A percentile compares a stretch with the other conserved stretches of the same genome.
Conservation (phyloP, 1,139 yeast genomes). For the Yamadazyma membranifaciens region DNA sequence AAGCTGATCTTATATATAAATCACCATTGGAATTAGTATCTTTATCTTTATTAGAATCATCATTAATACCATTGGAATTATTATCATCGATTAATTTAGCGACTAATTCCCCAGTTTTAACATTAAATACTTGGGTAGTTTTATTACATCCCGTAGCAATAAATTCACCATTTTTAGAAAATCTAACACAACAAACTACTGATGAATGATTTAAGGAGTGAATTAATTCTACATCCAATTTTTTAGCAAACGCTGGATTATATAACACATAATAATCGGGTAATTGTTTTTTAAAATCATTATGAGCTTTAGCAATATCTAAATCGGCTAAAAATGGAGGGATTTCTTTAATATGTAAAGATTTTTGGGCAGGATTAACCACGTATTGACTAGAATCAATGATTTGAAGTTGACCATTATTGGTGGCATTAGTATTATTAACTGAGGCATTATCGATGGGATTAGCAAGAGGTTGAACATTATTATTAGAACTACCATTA, state of each 20-base stretch:
- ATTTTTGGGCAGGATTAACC: conserved; percentile 43
- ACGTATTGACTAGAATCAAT: conserved; percentile 44
- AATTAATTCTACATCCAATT: conserved; percentile 81
- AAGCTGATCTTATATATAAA: conserved; percentile 89
- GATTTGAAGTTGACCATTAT: conserved; percentile 6
- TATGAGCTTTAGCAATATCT: conserved; percentile 75
- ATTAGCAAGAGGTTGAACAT: conserved; percentile 7
- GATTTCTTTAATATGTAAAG: conserved; percentile 67
- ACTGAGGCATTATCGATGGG: neutral
- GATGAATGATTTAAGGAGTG: conserved; percentile 90
- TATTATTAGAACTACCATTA: neutral
- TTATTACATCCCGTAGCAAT: conserved; percentile 98
- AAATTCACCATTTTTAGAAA: conserved; percentile 87
- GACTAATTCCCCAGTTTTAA: conserved; percentile 85
- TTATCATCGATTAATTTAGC: conserved; percentile 87
- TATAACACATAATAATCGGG: conserved; percentile 87
- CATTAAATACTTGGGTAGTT: conserved; percentile 91
- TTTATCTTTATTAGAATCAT: conserved; percentile 30
- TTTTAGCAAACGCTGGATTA: conserved; percentile 74
- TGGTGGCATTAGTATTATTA: conserved; percentile 5
- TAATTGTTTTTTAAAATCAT: conserved; percentile 78
- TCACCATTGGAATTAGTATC: conserved; percentile 57
- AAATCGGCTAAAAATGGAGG: conserved; percentile 82
- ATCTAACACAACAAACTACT: conserved; percentile 95
- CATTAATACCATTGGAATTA: conserved; percentile 34